A percentile compares a stretch with the other conserved stretches of the same genome.
phyloP scores from a whole-genome alignment of 2,329 filamentous ascomycete species.

The Aaosphaeria arxii region DNA sequence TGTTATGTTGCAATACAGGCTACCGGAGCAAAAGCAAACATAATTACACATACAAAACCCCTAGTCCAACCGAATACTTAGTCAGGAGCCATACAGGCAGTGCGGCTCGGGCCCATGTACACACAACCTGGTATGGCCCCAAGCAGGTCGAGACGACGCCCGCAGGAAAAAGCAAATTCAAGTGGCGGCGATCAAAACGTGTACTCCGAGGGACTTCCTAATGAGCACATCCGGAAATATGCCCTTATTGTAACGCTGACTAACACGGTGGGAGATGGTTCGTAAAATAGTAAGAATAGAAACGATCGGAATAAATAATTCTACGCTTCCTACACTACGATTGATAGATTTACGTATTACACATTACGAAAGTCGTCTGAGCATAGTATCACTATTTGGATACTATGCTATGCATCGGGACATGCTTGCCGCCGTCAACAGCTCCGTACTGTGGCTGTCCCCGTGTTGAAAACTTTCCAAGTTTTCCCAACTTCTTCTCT shows the following conservation, averaged over 20 bases:
- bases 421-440: conserved; percentile 15
- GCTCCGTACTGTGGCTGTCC: conserved; percentile 3
- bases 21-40: not conserved
- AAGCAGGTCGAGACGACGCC: not conserved
- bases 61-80: not conserved
- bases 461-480: conserved; percentile 32
- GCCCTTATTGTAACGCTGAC: too few relatives aligned
- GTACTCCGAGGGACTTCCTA: not conserved
- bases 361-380: too few relatives aligned
- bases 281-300: too few relatives aligned
- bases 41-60: not conserved
- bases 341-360: too few relatives aligned
- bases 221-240: too few relatives aligned
- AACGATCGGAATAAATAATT: too few relatives aligned
- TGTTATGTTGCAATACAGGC: conserved; percentile 1
- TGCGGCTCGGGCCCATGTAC: not conserved
- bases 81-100: not conserved
- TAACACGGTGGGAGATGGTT: too few relatives aligned
- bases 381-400: too few relatives aligned
- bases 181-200: not conserved
- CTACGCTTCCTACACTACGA: too few relatives aligned
- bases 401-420: conserved; percentile 15
- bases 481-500: conserved; percentile 43
- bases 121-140: not conserved
- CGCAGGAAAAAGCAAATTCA: not conserved